Base-by-base conservation (phyloP, 2,329 filamentous ascomycete genomes). In the Calcarisporium arbuscula region DNA sequence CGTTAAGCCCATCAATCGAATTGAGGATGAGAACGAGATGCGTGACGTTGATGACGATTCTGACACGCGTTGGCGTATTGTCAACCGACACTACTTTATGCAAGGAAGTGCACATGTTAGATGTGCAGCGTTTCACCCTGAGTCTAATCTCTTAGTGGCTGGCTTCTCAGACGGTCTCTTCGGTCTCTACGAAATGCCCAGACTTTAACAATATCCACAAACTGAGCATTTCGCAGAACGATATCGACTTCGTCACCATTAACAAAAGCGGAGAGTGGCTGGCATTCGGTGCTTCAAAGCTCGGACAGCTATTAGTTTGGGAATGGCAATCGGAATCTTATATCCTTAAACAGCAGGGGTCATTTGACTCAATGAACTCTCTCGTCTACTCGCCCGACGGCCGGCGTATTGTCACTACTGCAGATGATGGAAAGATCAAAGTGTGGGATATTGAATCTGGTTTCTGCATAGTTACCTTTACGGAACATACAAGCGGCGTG, bases 301-400 rank as follows among this genome's bases (percentile, higher is more conserved):
- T 95, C 5, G 94, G 94, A 1, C 92, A 98, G 56, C 70, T 98
- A n/a, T 67, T 98, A 5, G 92, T 98, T 5, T 98, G 92, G 92
- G 92, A 98, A 58, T 98, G 94, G 89, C 90, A 96, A 56, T 98
- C 92, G 0, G 94, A 98, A 60, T 96, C 90, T 6, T 98, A 98
- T 59, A 94, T 98, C 39, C 68, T 98, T 30, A 98, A 98, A 62
- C 92, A 98, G 54, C 92, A 96, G 60, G 92, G 90, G 0, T 92
- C 98, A 61, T 89, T 95, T 45, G 92, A 98, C 57, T 84, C 87
- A 3, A 89, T 96, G 77, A 96, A 96, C 59, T 77, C 88, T 1
- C 70, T 98, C 5, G 82, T 85, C 8, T 98, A 96, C 61, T 90
- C 92, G 5, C 89, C 92, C 0, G 90, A 95, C 51, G 90, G 92